phyloP scores from a whole-genome alignment of 495 filamentous ascomycete genomes.

The Venustampulla echinocandica region DNA sequence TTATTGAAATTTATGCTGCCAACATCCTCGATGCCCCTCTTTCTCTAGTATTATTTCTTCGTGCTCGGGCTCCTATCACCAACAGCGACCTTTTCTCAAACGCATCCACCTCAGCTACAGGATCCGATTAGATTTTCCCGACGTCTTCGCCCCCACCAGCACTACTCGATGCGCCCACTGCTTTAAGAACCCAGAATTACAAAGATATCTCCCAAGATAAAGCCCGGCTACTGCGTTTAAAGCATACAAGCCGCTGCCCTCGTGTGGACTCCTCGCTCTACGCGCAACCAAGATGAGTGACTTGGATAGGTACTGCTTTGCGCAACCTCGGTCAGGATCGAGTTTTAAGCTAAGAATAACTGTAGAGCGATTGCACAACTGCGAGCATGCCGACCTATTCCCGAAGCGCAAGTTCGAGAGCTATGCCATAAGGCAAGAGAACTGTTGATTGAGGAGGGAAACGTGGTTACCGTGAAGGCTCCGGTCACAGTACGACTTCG shows the following conservation, averaged over 20 bases:
- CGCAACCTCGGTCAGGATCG: slow-evolving; percentile 76
- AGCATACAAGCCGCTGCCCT: too few species aligned
- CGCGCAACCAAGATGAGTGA: slow-evolving; percentile 88
- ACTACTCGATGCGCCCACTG: slow-evolving; percentile 14
- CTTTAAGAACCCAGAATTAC: neutral
- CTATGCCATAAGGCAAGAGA: slow-evolving; percentile 97
- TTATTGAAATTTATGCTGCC: too few species aligned
- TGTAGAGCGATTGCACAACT: slow-evolving; percentile 84
- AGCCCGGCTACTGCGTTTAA: too few species aligned
- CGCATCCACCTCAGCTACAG: too few species aligned
- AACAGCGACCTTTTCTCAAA: too few species aligned
- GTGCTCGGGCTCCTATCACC: too few species aligned
- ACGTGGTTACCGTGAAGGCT: slow-evolving; percentile 91
- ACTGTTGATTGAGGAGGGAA: slow-evolving; percentile 93
- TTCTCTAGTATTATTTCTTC: too few species aligned
- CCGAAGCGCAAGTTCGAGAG: slow-evolving; percentile 88
- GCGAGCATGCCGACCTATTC: slow-evolving; percentile 91
- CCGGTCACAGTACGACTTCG: slow-evolving; percentile 66
- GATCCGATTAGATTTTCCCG: too few species aligned
- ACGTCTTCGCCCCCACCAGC: neutral
- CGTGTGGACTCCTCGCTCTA: neutral
- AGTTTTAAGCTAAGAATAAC: slow-evolving; percentile 3
- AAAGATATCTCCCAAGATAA: too few species aligned
- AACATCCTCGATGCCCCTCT: too few species aligned
- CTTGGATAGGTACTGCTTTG: slow-evolving; percentile 81